A percentile compares a stretch with the other conserved stretches of the same genome.
Evolutionary conservation across 441 rosid genomes (phyloP).

Genomic region (Rhodomyrtus psidioides): DNA sequence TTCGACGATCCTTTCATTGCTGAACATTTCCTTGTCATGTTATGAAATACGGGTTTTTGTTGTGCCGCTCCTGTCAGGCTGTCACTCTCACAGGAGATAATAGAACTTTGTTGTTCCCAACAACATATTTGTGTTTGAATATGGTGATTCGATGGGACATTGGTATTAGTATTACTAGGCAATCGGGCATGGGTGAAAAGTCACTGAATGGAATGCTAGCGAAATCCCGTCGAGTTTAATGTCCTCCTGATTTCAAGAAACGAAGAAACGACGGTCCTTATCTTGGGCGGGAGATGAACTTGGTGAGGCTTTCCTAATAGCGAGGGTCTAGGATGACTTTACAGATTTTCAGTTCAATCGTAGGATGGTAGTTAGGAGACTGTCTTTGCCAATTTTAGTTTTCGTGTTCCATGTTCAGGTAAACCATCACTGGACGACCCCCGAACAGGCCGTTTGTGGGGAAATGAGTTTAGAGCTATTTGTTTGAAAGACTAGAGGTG

Average conservation of each 20-base stretch:
- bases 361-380: neutral
- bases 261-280: neutral
- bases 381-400: neutral
- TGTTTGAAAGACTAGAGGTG: too few relatives aligned
- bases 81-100: neutral
- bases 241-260: neutral
- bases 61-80: neutral
- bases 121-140: neutral
- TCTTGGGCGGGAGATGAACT: neutral
- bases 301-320: neutral
- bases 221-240: neutral
- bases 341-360: neutral
- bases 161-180: neutral
- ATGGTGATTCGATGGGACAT: neutral
- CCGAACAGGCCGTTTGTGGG: too few relatives aligned
- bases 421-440: neutral
- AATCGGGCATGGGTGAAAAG: neutral
- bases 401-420: neutral
- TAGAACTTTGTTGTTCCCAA: neutral
- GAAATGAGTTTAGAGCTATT: too few relatives aligned
- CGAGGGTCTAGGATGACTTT: neutral
- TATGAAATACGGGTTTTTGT: neutral
- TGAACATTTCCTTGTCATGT: neutral
- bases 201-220: neutral
- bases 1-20: neutral